These are phyloP conservation scores for Arachis monticola DNA, from an alignment of 331 rosid species.

Conservation along the genomic window DNA sequence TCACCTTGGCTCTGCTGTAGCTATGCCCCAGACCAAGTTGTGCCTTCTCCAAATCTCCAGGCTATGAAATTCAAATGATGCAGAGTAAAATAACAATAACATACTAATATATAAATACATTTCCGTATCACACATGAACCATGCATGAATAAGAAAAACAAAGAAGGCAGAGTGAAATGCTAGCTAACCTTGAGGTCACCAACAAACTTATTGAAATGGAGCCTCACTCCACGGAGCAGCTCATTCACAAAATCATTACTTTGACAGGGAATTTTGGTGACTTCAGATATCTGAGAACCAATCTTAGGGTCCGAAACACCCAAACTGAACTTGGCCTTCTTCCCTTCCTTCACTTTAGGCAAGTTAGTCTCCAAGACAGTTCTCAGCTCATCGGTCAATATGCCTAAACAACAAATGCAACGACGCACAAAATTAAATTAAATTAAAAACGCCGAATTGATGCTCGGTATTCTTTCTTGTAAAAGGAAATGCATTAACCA, in stretches of 20 bases:
- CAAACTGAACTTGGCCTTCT: slow-evolving; percentile 77
- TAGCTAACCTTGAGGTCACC: slow-evolving; percentile 78
- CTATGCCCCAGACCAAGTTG: slow-evolving; percentile 96
- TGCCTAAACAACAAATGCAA: slow-evolving; percentile 49
- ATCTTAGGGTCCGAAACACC: slow-evolving; percentile 83
- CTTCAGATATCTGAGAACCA: slow-evolving; percentile 78
- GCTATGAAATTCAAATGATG: slow-evolving; percentile 41
- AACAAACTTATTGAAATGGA: slow-evolving; percentile 70
- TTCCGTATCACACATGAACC: neutral
- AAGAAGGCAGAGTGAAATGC: neutral
- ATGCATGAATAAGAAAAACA: neutral
- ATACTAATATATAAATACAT: neutral
- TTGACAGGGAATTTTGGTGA: slow-evolving; percentile 85
- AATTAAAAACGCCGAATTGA: no score
- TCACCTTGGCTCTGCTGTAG: slow-evolving; percentile 97
- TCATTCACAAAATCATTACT: slow-evolving; percentile 79
- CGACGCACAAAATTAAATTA: neutral
- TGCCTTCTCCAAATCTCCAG: slow-evolving; percentile 86
- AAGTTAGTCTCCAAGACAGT: slow-evolving; percentile 81
- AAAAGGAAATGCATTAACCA: no score
- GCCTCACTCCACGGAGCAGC: slow-evolving; percentile 81
- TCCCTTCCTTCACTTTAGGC: slow-evolving; percentile 81
- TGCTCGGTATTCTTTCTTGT: no score
- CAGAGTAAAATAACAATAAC: neutral
- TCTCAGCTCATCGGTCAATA: slow-evolving; percentile 87